Conservation (phyloP, 345 rosid genomes). For the Moricandia moricandioides region DNA sequence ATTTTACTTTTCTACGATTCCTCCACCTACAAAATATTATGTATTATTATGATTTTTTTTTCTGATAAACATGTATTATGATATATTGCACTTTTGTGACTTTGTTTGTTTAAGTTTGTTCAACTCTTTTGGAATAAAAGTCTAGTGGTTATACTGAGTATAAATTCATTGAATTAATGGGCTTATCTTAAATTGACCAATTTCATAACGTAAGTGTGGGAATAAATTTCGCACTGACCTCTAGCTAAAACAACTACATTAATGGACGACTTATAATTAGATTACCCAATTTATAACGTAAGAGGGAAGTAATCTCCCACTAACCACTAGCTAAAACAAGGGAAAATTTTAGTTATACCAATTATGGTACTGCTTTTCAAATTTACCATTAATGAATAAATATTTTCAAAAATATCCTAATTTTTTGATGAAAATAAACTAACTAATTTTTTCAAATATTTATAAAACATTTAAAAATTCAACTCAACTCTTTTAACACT, state of each 20-base stretch:
- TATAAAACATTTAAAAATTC: too few species aligned
- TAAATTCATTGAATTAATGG: not conserved
- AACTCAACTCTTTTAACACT: too few species aligned
- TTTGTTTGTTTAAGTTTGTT: constrained; percentile 28
- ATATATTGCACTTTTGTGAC: constrained; percentile 22
- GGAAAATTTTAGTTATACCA: too few species aligned
- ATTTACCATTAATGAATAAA: too few species aligned
- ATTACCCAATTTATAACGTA: constrained; percentile 22
- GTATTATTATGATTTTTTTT: too few species aligned
- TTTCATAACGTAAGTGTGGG: constrained; percentile 27
- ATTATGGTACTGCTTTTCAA: too few species aligned
- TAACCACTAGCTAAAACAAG: not conserved
- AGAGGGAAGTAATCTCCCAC: not conserved
- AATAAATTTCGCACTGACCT: not conserved
- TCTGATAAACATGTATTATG: too few species aligned
- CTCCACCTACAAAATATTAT: constrained; percentile 14
- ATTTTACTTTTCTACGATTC: not conserved
- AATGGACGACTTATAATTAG: not conserved
- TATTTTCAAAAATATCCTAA: too few species aligned
- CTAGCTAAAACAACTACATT: not conserved
- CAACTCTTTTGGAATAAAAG: constrained; percentile 28
- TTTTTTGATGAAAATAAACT: too few species aligned
- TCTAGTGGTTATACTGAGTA: not conserved
- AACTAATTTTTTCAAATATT: too few species aligned
- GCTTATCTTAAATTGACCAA: not conserved